Base-by-base conservation (phyloP, 768 basidiomycete genomes). In the Boletellus ananas region DNA sequence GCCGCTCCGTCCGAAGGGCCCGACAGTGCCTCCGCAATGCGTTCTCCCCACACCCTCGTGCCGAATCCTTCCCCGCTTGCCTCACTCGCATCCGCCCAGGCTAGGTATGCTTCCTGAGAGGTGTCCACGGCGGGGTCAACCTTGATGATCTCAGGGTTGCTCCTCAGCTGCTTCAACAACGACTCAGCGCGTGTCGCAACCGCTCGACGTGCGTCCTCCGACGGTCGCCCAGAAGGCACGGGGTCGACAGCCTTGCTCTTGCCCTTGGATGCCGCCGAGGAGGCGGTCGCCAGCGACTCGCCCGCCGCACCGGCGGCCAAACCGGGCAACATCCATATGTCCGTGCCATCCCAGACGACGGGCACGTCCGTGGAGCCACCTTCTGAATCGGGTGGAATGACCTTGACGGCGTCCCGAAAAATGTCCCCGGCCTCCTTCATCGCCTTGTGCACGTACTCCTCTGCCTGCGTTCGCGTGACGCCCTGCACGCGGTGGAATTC, bases 361-460 rank as follows among this genome's bases (percentile, higher is more conserved):
- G 68, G 63, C 29, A 60, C 55, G 2, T 68, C 61, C 39, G 53
- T 43, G 13, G 62, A 20, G 7, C 58, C 64, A 38, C 78, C 78
- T 34, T 87, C 29, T 29, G 11, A 29, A 29, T 29, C 84, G 1
- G 94, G 94, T 0, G 94, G 94, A 13, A 97, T 75, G 44, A 96
- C 87, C 66, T 94, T 94, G 59, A 97, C 91, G 11, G 90, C 92
- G 43, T 97, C 94, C 45, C 78, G 83, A 10, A 94, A 72, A 14
- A 86, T 84, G 55, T 88, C 92, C 49, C 88, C 79, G 7, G 89
- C 87, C 60, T 90, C 90, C 59, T 82, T 85, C 59, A 90, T 77
- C 2, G 83, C 87, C 50, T 83, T 86, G 59, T 85, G 82, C 27
- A 87, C 79, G 62, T 92, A 92, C 58, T 89, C 91, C 65, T 91